Evolutionary conservation across 1,284 basidiomycete species (phyloP), one percentile per base, ranked within the genome.

Genomic region (Neonothopanus nambi): DNA sequence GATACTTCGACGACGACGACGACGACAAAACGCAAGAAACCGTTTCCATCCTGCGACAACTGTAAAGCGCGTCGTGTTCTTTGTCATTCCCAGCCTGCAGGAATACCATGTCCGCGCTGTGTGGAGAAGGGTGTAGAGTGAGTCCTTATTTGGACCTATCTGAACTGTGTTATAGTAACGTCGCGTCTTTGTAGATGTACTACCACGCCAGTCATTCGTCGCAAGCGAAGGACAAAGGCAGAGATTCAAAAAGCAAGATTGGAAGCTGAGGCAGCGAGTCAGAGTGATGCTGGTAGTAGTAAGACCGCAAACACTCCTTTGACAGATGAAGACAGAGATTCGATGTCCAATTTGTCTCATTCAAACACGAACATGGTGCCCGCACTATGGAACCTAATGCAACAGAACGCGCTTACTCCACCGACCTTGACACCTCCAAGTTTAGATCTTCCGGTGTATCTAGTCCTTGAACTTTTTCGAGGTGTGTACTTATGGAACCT

Each of bases 1-100:
- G n/a, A n/a, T n/a, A n/a, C n/a, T n/a, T n/a, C n/a, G n/a, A n/a
- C n/a, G n/a, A n/a, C n/a, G n/a, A n/a, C n/a, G n/a, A n/a, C 15
- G 40, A 21, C 40, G 18, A 17, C 12, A 7, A 52, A 36, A 24
- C 35, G 37, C 23, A 52, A 47, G 21, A 52, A 52, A 41, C 43
- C 26, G 5, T n/a, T 28, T 5, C 51, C 51, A 18, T 42, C 51
- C 8, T 52, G 51, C 38, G 51, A 52, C n/a, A 46, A 47, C 21
- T 52, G 51, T 52, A 52, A 52, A 41, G 28, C 37, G 36, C 43
- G 20, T 7, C 44, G 51, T 21, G 51, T 52, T 3, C 24, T 52
- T n/a, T 52, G 51, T n/a, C 44, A 52, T 35, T 44, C 51, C 18
- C 51, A 47, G 12, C 26, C 33, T 15, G 15, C 28, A 24, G 37